Percentiles rank a stretch among this genome's conserved stretches.
Evolutionary conservation across 257 asterid genomes (phyloP).

Genomic region (Solanum clarkiae): DNA sequence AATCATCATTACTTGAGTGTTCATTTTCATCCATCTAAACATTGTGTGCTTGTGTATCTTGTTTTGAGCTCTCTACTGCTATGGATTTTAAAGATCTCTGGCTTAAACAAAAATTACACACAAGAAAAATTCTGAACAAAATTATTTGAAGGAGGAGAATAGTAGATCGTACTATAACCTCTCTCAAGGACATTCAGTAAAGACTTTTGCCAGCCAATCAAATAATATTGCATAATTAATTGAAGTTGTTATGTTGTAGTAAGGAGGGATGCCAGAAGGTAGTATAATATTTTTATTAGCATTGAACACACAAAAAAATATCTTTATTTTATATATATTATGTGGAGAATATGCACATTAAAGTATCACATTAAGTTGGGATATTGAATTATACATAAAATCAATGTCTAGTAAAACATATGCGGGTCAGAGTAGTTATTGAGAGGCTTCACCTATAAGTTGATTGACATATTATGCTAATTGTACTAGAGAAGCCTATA

Average conservation of each 20-base stretch:
- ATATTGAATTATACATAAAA: not conserved
- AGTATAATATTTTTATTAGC: not conserved
- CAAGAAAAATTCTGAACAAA: not conserved
- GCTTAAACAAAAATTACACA: conserved; percentile 25
- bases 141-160: not conserved
- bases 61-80: conserved; percentile 11
- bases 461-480: not conserved
- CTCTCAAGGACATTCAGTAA: not conserved
- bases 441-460: not conserved
- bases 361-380: not conserved
- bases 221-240: not conserved
- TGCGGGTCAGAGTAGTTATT: not conserved
- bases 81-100: conserved; percentile 41
- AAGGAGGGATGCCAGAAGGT: not conserved
- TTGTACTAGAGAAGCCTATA: not conserved
- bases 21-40: conserved; percentile 6
- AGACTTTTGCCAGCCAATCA: not conserved
- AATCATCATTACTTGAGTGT: conserved; percentile 46
- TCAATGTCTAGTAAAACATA: not conserved
- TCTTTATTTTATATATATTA: not conserved
- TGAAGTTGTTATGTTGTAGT: not conserved
- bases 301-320: not conserved
- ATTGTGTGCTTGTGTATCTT: not conserved
- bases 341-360: not conserved
- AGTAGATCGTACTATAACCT: not conserved